Percentiles rank a stretch among this genome's conserved stretches.
phyloP scores from a whole-genome alignment of 805 yeast genomes.

The Starmerella vaccinii region DNA sequence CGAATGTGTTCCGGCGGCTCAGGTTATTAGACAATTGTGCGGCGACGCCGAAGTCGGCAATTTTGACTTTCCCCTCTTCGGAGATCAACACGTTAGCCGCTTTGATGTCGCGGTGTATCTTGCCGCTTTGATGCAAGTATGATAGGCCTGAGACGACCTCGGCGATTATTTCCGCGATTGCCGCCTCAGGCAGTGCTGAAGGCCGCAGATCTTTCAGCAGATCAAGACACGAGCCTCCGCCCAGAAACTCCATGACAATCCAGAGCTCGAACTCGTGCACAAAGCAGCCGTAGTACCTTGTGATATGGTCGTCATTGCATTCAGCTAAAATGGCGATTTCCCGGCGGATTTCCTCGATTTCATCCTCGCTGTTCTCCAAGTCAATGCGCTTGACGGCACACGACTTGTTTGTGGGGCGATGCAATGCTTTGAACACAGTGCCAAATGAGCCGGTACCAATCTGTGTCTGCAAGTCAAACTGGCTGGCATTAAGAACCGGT shows the following conservation, averaged over 20 bases:
- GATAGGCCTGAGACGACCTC: conserved; percentile 51
- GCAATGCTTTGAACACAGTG: conserved; percentile 55
- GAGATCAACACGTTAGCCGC: conserved; percentile 81
- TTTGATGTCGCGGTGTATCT: conserved; percentile 84
- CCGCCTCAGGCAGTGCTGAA: conserved; percentile 48
- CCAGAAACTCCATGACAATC: conserved; percentile 74
- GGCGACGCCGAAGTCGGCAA: conserved; percentile 95
- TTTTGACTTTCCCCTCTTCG: conserved; percentile 61
- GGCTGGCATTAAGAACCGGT: conserved; percentile 20
- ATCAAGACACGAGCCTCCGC: conserved; percentile 68
- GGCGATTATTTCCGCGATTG: conserved; percentile 43
- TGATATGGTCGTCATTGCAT: conserved; percentile 53
- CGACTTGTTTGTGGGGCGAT: conserved; percentile 32
- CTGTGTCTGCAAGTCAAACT: conserved; percentile 42
- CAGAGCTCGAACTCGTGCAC: conserved; percentile 59
- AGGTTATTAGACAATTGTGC: conserved; percentile 57
- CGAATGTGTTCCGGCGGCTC: conserved; percentile 40
- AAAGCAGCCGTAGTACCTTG: conserved; percentile 61
- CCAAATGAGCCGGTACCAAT: conserved; percentile 76
- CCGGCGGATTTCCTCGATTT: conserved; percentile 59
- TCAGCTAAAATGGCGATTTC: conserved; percentile 62
- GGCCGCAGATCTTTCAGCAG: conserved; percentile 35
- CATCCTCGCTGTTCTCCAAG: conserved; percentile 55
- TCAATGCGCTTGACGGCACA: conserved; percentile 44
- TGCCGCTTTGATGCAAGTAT: conserved; percentile 59